Evolutionary conservation across 768 basidiomycete species (phyloP).

Genomic region (Peribolospora baueri): DNA sequence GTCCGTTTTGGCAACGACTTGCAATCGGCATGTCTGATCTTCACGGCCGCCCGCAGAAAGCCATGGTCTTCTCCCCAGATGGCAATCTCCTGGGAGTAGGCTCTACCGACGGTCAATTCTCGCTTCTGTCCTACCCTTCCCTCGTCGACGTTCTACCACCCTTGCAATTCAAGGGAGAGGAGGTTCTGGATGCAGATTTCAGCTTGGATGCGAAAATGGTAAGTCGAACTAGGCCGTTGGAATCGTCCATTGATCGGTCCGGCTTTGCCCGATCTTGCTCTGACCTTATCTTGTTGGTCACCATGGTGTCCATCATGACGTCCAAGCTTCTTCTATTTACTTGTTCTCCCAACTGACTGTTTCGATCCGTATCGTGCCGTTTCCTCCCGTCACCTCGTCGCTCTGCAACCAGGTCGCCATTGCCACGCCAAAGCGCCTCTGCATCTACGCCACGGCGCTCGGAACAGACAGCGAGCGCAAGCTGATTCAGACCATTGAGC

Average conservation of each 20-base stretch:
- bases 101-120: slow-evolving; percentile 24
- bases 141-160: slow-evolving; percentile 24
- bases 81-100: slow-evolving; percentile 39
- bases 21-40: slow-evolving; percentile 3
- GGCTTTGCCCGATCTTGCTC: slow-evolving; percentile 7
- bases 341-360: neutral
- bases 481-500: slow-evolving; percentile 11
- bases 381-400: slow-evolving; percentile 6
- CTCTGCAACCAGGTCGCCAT: neutral
- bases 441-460: slow-evolving; percentile 4
- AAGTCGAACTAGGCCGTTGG: neutral
- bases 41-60: slow-evolving; percentile 34
- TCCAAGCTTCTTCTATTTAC: neutral
- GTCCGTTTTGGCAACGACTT: too few relatives aligned
- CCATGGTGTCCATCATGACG: neutral
- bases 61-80: slow-evolving; percentile 55
- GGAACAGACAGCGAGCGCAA: neutral
- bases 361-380: too few relatives aligned
- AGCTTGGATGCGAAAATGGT: slow-evolving; percentile 34
- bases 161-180: slow-evolving; percentile 38
- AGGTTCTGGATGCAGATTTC: slow-evolving; percentile 72
- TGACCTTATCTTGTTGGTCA: neutral
- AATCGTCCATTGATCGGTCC: too few relatives aligned
- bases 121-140: slow-evolving; percentile 40
- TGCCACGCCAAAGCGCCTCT: slow-evolving; percentile 5